Evolutionary conservation across 1,139 yeast species (phyloP).

Genomic region (Blastobotrys capitulatus): DNA sequence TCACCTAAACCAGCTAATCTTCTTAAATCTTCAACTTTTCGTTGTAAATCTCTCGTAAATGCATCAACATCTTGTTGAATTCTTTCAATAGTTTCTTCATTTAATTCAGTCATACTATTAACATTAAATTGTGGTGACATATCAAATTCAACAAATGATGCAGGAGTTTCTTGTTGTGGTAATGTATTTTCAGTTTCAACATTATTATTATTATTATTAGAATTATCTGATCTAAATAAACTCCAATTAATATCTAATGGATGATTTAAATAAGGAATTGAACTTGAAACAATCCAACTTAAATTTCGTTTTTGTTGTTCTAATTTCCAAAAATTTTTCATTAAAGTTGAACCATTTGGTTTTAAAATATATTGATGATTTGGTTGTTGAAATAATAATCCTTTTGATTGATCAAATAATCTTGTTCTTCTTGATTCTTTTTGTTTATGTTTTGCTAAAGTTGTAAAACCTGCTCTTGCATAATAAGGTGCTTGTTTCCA

Average conservation of each 20-base stretch:
- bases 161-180: constrained; percentile 2
- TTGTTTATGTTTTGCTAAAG: background rate
- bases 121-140: constrained; percentile 29
- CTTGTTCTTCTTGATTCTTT: background rate
- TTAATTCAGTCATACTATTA: constrained; percentile 26
- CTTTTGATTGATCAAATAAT: background rate
- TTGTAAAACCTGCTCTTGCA: constrained; percentile 8
- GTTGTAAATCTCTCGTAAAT: constrained; percentile 24
- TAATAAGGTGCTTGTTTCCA: background rate
- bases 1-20: constrained; percentile 32
- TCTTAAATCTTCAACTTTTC: constrained; percentile 27
- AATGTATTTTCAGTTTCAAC: background rate
- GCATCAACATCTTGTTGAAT: constrained; percentile 25
- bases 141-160: constrained; percentile 33
- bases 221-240: background rate
- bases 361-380: background rate
- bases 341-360: background rate
- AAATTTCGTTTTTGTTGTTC: background rate
- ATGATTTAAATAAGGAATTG: background rate
- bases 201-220: background rate
- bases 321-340: background rate
- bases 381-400: background rate
- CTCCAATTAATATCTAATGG: background rate
- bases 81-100: constrained; percentile 21
- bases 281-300: background rate